Base-by-base conservation (phyloP, 2,329 filamentous ascomycete genomes). In the Clonostachys sp. region DNA sequence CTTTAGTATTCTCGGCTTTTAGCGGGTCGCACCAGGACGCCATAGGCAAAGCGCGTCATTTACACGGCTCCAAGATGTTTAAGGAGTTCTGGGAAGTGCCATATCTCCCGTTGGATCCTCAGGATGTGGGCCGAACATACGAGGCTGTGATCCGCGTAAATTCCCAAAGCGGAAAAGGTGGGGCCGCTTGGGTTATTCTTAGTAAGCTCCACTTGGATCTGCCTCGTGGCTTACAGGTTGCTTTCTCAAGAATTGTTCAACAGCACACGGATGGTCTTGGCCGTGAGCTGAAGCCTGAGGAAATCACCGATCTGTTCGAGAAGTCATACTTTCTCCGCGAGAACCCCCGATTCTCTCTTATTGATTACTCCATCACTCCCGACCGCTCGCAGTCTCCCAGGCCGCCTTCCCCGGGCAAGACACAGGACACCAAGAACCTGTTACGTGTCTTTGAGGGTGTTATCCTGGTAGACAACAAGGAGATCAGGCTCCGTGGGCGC, bases 11-110 rank as follows among this genome's bases (percentile, higher is more conserved):
- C 24, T 94, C 87, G 62, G 91, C 91, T 20, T 96, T 96, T 71
- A n/a, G n/a, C n/a, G n/a, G n/a, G n/a, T n/a, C n/a, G n/a, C 92
- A 97, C 66, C 91, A 97, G 68, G 91, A 97, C 62, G 92, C 92
- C 45, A 96, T 96, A 57, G 95, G 95, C 71, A 96, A 96, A 75
- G 86, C 86, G 1, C 86, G 92, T 50, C 78, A 91, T 62, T 68
- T 75, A 41, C 67, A 77, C 1, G 78, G 75, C 46, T 9, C 24
- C 3, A 74, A 77, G 42, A 72, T 68, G 6, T 72, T 78, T 61
- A 82, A 92, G 48, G 81, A 84, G 60, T 73, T 71, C 39, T 97
- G 92, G 92, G 74, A 88, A 57, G 78, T 96, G 38, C 92, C 92
- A 1, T 97, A 97, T 63, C 84, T 97, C 44, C 92, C 92, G 12